Conservation (phyloP, 352 stramenopile species). For the Globisporangium polare region DNA sequence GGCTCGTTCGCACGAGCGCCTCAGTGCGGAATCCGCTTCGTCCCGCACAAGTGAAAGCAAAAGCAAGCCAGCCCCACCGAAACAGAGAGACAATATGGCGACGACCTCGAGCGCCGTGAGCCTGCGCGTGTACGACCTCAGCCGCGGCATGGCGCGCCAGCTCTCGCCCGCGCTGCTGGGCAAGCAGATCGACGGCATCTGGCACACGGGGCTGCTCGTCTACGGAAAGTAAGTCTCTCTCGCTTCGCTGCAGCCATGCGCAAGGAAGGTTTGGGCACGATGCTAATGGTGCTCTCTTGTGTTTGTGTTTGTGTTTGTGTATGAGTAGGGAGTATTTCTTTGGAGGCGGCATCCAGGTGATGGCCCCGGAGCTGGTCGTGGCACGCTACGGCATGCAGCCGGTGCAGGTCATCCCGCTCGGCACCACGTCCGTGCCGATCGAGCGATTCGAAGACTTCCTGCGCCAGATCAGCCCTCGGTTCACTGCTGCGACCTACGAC, state of each 20-base stretch:
- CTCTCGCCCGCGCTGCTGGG: conserved; percentile 89
- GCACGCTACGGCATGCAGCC: conserved; percentile 84
- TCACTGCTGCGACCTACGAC: conserved; percentile 90
- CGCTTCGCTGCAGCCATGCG: neutral
- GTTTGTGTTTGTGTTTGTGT: conserved; percentile 36
- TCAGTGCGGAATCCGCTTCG: conserved; percentile 1
- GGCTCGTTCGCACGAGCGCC: neutral
- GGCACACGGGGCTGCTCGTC: conserved; percentile 84
- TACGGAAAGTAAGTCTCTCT: conserved; percentile 32
- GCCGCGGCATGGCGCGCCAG: conserved; percentile 87
- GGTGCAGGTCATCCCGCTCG: conserved; percentile 75
- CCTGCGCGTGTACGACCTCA: conserved; percentile 96
- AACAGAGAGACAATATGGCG: neutral
- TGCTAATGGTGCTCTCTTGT: neutral
- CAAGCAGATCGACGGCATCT: conserved; percentile 93
- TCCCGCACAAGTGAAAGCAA: neutral
- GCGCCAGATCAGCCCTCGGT: conserved; percentile 69
- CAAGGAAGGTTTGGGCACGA: neutral
- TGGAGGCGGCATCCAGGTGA: conserved; percentile 89
- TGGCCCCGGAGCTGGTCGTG: conserved; percentile 62
- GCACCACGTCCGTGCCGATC: conserved; percentile 66
- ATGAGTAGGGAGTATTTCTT: conserved; percentile 91
- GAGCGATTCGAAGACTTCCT: conserved; percentile 86
- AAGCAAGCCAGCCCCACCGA: neutral
- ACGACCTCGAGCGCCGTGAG: conserved; percentile 41